Conservation (phyloP, 192 early-diverging fungal genomes). For the Physocladia obscura region DNA sequence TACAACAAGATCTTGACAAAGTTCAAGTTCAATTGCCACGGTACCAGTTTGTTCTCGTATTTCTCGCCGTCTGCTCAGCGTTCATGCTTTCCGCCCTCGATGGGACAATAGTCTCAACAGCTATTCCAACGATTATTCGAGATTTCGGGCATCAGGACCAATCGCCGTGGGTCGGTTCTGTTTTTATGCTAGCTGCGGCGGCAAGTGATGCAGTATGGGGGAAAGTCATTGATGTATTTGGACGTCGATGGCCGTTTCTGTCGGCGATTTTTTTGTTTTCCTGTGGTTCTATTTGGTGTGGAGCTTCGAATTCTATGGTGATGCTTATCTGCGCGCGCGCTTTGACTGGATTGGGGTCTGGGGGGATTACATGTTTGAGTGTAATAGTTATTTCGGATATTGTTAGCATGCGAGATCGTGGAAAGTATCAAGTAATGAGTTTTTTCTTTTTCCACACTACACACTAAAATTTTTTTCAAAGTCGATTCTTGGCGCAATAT, state of each 20-base stretch:
- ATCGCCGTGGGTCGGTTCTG: slow-evolving; percentile 80
- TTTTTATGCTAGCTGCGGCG: slow-evolving; percentile 21
- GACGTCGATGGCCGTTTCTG: slow-evolving; percentile 50
- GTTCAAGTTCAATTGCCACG: too few relatives aligned
- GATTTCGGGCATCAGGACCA: slow-evolving; percentile 54
- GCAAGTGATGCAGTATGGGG: not conserved
- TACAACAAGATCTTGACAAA: too few relatives aligned
- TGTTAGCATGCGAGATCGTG: slow-evolving; percentile 55
- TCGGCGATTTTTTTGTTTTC: slow-evolving; percentile 72
- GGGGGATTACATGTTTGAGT: not conserved
- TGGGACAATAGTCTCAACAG: slow-evolving; percentile 72
- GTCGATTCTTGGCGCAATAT: slow-evolving; percentile 75
- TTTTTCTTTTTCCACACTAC: not conserved
- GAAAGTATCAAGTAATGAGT: slow-evolving; percentile 7
- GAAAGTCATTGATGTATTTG: slow-evolving; percentile 26
- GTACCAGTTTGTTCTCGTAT: too few relatives aligned
- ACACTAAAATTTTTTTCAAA: too few relatives aligned
- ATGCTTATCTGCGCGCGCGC: slow-evolving; percentile 72
- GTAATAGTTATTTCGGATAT: slow-evolving; percentile 8
- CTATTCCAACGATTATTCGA: slow-evolving; percentile 63
- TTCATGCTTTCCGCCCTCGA: slow-evolving; percentile 58
- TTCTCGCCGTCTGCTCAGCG: too few relatives aligned
- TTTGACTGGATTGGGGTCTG: slow-evolving; percentile 71
- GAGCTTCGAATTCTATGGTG: slow-evolving; percentile 44
- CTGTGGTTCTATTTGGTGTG: slow-evolving; percentile 71